Conservation (phyloP, 1,284 basidiomycete genomes). For the Malassezia vespertilionis region DNA sequence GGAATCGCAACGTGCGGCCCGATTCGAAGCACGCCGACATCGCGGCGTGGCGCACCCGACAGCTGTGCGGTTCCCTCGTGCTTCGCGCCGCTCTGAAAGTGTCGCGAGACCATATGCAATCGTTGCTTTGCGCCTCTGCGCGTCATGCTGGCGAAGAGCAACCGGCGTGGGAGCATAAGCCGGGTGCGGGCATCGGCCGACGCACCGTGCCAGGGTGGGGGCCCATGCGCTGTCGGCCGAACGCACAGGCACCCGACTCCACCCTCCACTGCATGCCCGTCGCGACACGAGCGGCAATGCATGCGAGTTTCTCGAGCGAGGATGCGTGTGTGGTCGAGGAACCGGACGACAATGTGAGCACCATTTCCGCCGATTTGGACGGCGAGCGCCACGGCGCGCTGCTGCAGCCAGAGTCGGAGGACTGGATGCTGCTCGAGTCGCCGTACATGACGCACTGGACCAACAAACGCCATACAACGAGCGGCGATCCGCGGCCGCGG, state of each 20-base stretch:
- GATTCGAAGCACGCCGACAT: constrained; percentile 33
- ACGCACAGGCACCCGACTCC: too few relatives aligned
- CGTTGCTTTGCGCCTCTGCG: neutral
- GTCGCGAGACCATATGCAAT: constrained; percentile 1
- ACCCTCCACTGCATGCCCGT: too few relatives aligned
- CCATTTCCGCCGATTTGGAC: neutral
- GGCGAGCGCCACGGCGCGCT: constrained; percentile 41
- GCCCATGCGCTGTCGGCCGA: neutral
- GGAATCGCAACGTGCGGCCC: constrained; percentile 41
- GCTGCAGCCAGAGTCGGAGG: constrained; percentile 37
- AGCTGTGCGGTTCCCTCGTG: neutral
- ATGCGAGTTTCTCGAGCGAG: neutral
- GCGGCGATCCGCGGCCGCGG: constrained; percentile 66
- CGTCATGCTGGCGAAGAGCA: neutral
- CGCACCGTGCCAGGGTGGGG: neutral
- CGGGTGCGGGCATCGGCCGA: neutral
- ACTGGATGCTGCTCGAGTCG: constrained; percentile 40
- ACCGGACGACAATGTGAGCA: neutral
- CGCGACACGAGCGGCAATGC: neutral
- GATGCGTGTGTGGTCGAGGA: neutral
- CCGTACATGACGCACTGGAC: constrained; percentile 45
- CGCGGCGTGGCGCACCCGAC: neutral
- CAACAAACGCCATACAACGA: constrained; percentile 68
- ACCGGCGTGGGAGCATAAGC: neutral
- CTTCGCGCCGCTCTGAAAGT: constrained; percentile 7